Evolutionary conservation across 1,284 basidiomycete genomes (phyloP).

Genomic region (Apiotrichum gamsii): DNA sequence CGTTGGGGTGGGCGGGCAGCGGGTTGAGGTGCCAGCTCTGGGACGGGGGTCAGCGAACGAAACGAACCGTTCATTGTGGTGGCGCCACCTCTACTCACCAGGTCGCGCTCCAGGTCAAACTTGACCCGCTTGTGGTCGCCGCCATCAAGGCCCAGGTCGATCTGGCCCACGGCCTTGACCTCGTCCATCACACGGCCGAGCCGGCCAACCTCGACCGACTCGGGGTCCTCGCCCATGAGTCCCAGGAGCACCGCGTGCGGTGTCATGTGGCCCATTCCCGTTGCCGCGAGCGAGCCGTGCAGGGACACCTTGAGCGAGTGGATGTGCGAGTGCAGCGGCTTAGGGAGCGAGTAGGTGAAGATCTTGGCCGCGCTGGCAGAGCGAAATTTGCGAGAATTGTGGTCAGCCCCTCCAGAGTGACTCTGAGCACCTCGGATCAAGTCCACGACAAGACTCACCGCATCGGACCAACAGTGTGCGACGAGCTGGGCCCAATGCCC

Average conservation of each 20-base stretch:
- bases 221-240: constrained; percentile 61
- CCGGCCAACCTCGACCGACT: constrained; percentile 36
- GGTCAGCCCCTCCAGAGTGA: not conserved
- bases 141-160: constrained; percentile 54
- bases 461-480: constrained; percentile 83
- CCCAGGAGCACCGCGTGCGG: constrained; percentile 88
- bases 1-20: constrained; percentile 59
- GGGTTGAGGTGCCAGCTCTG: constrained; percentile 36
- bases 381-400: not conserved
- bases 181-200: constrained; percentile 28
- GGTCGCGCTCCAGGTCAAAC: constrained; percentile 81
- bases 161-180: constrained; percentile 25
- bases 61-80: too few species aligned
- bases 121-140: constrained; percentile 67
- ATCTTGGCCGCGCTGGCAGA: constrained; percentile 32
- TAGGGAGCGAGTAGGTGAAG: constrained; percentile 30
- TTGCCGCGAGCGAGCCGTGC: constrained; percentile 52
- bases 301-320: constrained; percentile 76
- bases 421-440: not conserved
- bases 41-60: too few species aligned
- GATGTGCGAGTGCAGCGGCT: constrained; percentile 51
- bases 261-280: constrained; percentile 80
- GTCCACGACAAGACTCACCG: constrained; percentile 14
- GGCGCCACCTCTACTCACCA: too few species aligned
- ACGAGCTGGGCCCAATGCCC: constrained; percentile 54